Base-by-base conservation (phyloP, 139 green algal species). In the Mesotaenium endlicherianum region DNA sequence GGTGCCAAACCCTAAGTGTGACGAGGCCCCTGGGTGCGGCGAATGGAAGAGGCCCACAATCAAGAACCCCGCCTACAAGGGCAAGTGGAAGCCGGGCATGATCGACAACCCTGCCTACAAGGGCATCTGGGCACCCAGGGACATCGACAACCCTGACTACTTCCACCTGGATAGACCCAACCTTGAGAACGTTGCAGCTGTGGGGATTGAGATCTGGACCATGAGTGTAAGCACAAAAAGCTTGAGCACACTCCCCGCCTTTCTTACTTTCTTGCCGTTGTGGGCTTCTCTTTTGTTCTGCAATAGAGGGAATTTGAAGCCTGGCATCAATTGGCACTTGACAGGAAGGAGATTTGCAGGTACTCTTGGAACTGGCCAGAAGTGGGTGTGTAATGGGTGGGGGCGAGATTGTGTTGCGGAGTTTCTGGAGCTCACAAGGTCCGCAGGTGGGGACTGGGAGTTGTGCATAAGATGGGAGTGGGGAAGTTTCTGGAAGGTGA, bases 41-140 rank as follows among this genome's bases (percentile, higher is more conserved):
- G 89, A 93, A 53, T 98, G 95, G 95, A 90, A 88, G 64, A 90
- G 90, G 34, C 95, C 95, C n/a, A 91, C 84, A 44, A 95, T 92
- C 57, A 39, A 60, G 45, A 98, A 98, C 92, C 95, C 95, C 5
- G 91, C 91, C 5, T 98, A 96, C 90, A 97, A 97, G 92, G 81
- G 81, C 81, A 87, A 87, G 89, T 92, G 89, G 89, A 84, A 47
- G 39, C 43, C 93, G n/a, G 92, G 93, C 38, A 70, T 92, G 55
- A 93, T 98, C 55, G 88, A 92, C 82, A 98, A 98, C 91, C 95
- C 95, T 0, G 91, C 78, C 1, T 98, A 97, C 92, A 97, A 98
- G 92, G 87, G 87, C 14, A 40, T 76, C 49, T 87, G 81, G 81
- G 53, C 45, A 20, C 76, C 81, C 38, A 53, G 81, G 2, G 87